Percentiles rank a stretch among this genome's conserved stretches.
Conservation (phyloP, 768 basidiomycete genomes). For the Pleurotus salmoneostramineus region DNA sequence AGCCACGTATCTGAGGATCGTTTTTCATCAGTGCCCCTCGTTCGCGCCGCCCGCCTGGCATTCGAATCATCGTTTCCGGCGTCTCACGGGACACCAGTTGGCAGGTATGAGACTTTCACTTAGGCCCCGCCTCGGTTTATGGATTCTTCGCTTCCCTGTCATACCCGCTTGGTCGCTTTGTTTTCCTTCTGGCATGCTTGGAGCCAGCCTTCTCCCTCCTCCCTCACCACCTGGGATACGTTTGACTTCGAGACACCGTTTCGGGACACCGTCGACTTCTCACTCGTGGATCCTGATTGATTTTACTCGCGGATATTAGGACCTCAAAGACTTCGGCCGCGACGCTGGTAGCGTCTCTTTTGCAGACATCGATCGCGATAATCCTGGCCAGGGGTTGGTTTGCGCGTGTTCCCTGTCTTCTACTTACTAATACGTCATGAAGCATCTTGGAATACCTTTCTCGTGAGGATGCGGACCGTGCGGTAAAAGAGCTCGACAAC, state of each 20-base stretch:
- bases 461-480: constrained; percentile 88
- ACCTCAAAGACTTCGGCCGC: constrained; percentile 96
- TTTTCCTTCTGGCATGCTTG: constrained; percentile 6
- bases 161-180: not conserved
- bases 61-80: constrained; percentile 82
- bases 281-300: constrained; percentile 33
- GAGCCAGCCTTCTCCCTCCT: not conserved
- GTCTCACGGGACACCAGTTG: constrained; percentile 95
- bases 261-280: not conserved
- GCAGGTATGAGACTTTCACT: constrained; percentile 77
- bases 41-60: constrained; percentile 73
- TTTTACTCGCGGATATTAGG: constrained; percentile 54
- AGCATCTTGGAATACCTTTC: constrained; percentile 91
- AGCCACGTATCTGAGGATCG: constrained; percentile 3
- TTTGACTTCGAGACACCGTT: not conserved
- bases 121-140: constrained; percentile 16
- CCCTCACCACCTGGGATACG: not conserved
- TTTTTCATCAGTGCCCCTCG: constrained; percentile 43
- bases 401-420: not conserved
- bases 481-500: constrained; percentile 82
- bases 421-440: constrained; percentile 4
- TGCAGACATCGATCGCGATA: constrained; percentile 90
- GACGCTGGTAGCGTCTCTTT: constrained; percentile 91
- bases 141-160: constrained; percentile 11
- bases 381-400: constrained; percentile 81